Conservation (phyloP, 2,329 filamentous ascomycete species). For the Curvularia verruculosa region DNA sequence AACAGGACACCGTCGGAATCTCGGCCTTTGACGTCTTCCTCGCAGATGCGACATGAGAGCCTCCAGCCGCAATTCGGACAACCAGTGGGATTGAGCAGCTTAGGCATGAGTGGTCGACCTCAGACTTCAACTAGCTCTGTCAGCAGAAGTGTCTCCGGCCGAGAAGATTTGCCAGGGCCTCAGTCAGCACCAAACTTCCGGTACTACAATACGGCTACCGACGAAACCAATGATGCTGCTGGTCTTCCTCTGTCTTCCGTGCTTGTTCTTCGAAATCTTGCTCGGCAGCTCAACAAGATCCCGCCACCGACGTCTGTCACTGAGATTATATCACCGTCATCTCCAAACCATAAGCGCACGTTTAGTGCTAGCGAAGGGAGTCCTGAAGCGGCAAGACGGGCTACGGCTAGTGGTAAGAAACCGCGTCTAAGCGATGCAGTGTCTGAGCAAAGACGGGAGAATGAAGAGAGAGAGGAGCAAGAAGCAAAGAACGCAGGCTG, state of each 20-base stretch:
- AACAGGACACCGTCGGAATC: conserved; percentile 54
- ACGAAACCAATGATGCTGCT: conserved; percentile 65
- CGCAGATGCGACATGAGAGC: conserved; percentile 36
- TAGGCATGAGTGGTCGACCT: conserved; percentile 35
- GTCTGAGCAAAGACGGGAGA: conserved; percentile 36
- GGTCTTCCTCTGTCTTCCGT: conserved; percentile 80
- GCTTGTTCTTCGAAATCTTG: conserved; percentile 79
- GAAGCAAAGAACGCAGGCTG: conserved; percentile 62
- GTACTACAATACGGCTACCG: conserved; percentile 55
- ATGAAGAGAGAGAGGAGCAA: conserved; percentile 51
- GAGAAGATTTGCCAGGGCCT: conserved; percentile 19
- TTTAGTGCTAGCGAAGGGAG: conserved; percentile 39
- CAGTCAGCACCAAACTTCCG: conserved; percentile 39
- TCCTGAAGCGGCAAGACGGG: conserved; percentile 32
- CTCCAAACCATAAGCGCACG: conserved; percentile 38
- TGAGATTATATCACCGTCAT: conserved; percentile 34
- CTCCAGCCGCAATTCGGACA: conserved; percentile 42
- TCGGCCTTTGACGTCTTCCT: conserved; percentile 35
- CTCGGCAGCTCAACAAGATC: conserved; percentile 54
- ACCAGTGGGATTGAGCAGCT: conserved; percentile 35
- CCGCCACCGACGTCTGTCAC: conserved; percentile 32
- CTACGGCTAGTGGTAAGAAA: conserved; percentile 52
- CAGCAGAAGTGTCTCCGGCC: conserved; percentile 31
- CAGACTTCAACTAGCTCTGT: conserved; percentile 23
- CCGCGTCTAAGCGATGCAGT: conserved; percentile 43